Conservation (phyloP, 2,329 filamentous ascomycete genomes). For the Gaeumannomyces sp. region DNA sequence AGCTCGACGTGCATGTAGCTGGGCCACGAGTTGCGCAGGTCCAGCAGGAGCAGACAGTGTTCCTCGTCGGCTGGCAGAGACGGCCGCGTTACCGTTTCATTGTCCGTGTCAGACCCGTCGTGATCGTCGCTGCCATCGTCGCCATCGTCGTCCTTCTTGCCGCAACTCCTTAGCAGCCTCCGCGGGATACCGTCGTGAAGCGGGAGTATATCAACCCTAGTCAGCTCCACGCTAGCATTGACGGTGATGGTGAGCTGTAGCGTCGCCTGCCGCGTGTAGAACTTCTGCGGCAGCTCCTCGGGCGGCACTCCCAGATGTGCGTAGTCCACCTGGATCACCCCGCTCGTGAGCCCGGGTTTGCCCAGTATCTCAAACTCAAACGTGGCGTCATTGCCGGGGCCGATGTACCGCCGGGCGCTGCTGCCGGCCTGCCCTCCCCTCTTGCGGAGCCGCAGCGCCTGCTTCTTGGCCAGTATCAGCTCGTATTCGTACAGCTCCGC, state of each 20-base stretch:
- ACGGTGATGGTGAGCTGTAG: conserved; percentile 82
- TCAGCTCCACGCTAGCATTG: conserved; percentile 81
- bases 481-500: conserved; percentile 84
- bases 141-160: not conserved
- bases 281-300: conserved; percentile 63
- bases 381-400: conserved; percentile 58
- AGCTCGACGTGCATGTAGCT: conserved; percentile 66
- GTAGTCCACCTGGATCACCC: conserved; percentile 79
- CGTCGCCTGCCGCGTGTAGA: conserved; percentile 78
- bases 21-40: conserved; percentile 87
- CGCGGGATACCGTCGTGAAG: conserved; percentile 61
- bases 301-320: conserved; percentile 66
- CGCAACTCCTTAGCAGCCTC: conserved; percentile 42
- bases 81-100: not conserved
- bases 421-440: conserved; percentile 17
- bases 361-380: conserved; percentile 84
- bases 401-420: conserved; percentile 43
- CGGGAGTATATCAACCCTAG: conserved; percentile 71
- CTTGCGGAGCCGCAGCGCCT: conserved; percentile 54
- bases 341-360: conserved; percentile 75
- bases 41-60: conserved; percentile 73
- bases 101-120: not conserved
- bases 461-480: conserved; percentile 67
- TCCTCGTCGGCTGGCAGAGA: conserved; percentile 28
- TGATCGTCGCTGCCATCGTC: not conserved